phyloP scores from a whole-genome alignment of 169 alveolate species.

The Eimeria zaria region DNA sequence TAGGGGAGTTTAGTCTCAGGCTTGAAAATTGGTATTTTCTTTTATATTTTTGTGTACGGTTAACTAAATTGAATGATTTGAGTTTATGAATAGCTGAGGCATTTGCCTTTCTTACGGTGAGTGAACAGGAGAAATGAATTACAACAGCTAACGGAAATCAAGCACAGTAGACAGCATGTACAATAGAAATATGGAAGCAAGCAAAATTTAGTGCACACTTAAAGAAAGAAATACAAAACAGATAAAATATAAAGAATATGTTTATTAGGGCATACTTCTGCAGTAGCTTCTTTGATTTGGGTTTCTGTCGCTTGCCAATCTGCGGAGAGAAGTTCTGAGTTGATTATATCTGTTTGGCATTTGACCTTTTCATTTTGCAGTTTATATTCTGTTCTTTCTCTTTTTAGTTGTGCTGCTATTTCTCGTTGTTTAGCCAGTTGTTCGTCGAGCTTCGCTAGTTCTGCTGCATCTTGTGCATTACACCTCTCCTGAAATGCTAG shows the following conservation, averaged over 20 bases:
- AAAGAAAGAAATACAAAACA: background rate
- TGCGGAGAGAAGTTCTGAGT: slow-evolving; percentile 88
- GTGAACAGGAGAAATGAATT: background rate
- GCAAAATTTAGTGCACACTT: too few relatives aligned
- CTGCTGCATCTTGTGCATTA: slow-evolving; percentile 88
- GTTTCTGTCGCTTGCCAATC: slow-evolving; percentile 80
- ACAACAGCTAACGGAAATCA: background rate
- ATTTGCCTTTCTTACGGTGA: background rate
- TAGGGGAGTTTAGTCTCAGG: background rate
- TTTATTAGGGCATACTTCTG: background rate
- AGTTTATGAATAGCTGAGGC: background rate
- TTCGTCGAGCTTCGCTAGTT: slow-evolving; percentile 80
- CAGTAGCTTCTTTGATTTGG: slow-evolving; percentile 7
- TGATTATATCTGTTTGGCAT: slow-evolving; percentile 94
- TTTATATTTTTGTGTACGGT: too few relatives aligned
- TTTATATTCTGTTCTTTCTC: slow-evolving; percentile 90
- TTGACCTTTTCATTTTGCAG: slow-evolving; percentile 88
- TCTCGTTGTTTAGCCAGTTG: slow-evolving; percentile 91
- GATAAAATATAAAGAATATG: background rate
- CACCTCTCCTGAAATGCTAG: slow-evolving; percentile 91
- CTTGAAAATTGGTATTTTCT: too few relatives aligned
- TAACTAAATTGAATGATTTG: too few relatives aligned
- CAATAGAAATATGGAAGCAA: too few relatives aligned
- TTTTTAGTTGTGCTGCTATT: slow-evolving; percentile 90
- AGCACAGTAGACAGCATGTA: too few relatives aligned